These are phyloP conservation scores for Naegleria gruberi DNA, from an alignment of 208 protist genomes.

Conservation along the genomic window DNA sequence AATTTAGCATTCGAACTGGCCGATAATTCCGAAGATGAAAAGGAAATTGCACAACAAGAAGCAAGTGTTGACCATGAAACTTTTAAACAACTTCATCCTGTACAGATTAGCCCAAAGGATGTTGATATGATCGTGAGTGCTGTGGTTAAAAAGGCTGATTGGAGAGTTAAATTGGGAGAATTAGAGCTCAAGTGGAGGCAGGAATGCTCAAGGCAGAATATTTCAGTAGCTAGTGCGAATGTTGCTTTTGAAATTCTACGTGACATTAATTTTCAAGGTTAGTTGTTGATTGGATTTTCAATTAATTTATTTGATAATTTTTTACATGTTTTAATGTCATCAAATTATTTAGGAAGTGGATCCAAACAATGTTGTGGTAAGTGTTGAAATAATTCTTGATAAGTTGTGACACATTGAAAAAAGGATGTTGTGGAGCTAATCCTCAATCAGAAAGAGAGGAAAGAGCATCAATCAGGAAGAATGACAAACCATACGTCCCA, in stretches of 20 bases:
- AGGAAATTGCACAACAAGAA: too few relatives aligned
- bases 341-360: not conserved
- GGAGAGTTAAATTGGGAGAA: not conserved
- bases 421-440: not conserved
- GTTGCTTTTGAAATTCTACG: not conserved
- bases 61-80: too few relatives aligned
- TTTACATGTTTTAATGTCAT: too few relatives aligned
- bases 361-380: not conserved
- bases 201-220: not conserved
- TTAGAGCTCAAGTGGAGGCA: not conserved
- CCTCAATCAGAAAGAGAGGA: not conserved
- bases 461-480: not conserved
- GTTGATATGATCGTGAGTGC: not conserved
- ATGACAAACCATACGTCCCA: too few relatives aligned
- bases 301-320: too few relatives aligned
- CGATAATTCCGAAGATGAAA: too few relatives aligned
- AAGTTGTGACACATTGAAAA: too few relatives aligned
- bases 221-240: not conserved
- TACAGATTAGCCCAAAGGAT: not conserved
- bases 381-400: not conserved
- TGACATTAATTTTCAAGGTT: not conserved
- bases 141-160: not conserved
- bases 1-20: too few relatives aligned
- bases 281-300: not conserved
- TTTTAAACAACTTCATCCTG: not conserved